These are phyloP conservation scores for Plasmodium gallinaceum DNA, from an alignment of 169 alveolate genomes.

Conservation along the genomic window DNA sequence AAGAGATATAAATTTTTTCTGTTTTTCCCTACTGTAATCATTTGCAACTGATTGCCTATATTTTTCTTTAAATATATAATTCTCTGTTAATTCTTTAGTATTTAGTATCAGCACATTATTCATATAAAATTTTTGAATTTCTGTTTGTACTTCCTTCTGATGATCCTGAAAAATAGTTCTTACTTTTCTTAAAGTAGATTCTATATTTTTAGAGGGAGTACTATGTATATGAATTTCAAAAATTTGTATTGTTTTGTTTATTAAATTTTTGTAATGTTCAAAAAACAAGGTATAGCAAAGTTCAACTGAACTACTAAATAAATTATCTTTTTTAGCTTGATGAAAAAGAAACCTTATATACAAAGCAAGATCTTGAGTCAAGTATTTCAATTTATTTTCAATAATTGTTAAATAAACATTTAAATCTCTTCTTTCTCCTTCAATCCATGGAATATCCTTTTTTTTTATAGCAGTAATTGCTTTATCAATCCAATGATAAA, in stretches of 20 bases:
- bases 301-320: slow-evolving; percentile 21
- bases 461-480: background rate
- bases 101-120: no score
- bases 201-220: background rate
- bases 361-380: slow-evolving; percentile 2
- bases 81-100: background rate
- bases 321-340: background rate
- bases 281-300: slow-evolving; percentile 35
- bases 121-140: no score
- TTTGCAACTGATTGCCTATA: slow-evolving; percentile 12
- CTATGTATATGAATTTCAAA: slow-evolving; percentile 5
- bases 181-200: background rate
- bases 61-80: background rate
- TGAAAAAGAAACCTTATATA: slow-evolving; percentile 21
- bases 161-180: background rate
- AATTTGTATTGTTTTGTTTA: background rate
- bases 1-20: slow-evolving; percentile 20
- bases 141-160: background rate
- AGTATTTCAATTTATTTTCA: background rate
- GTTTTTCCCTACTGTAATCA: background rate
- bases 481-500: no score
- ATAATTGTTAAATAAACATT: background rate
- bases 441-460: background rate
- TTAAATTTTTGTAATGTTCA: slow-evolving; percentile 11
- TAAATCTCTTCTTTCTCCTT: slow-evolving; percentile 10